Evolutionary conservation across 75 land plant species (phyloP), one percentile per base, ranked within the genome.

Genomic region (Adiantum capillusveneris): DNA sequence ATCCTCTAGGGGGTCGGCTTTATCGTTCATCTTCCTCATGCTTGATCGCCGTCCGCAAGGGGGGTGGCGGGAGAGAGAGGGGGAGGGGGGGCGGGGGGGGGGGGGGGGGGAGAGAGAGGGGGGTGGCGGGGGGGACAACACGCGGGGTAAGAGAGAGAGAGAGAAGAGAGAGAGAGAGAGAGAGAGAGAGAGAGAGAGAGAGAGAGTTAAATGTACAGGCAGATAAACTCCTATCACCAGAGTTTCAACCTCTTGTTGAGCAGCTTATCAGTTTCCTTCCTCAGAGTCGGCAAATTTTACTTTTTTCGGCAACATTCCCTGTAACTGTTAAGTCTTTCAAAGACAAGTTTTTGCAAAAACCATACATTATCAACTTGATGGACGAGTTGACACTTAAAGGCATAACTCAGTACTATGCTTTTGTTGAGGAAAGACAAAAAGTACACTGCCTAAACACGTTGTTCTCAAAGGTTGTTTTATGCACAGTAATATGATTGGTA

Each of bases 401-500:
- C 70, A 84, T 91, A n/a, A 91, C 97, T 1, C 97, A 91, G 54
- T 87, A 55, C 52, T 91, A 91, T 72, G 97, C 97, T 28, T 91
- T 91, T 78, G 97, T 91, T 16, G 97, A 91, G 62, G 97, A 91
- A 69, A 84, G 93, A 59, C 97, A 91, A 71, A 91, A 91, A 58
- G 88, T 91, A 30, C 97, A 91, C 65, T 91, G 97, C 74, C 69
- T 91, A 13, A 91, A 87, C 63, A 91, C 97, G 21, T 81, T 91
- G 44, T 91, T 91, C 69, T 91, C 97, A 18, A 91, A 91, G 96
- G 96, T 90, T n/a, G n/a, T n/a, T n/a, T n/a, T n/a, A n/a, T n/a
- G n/a, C n/a, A n/a, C n/a, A n/a, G n/a, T n/a, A n/a, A n/a, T n/a
- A n/a, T n/a, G n/a, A n/a, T n/a, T n/a, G n/a, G n/a, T n/a, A n/a